These are phyloP conservation scores for Hydnum rufescens DNA, from an alignment of 768 basidiomycete genomes.

Conservation along the genomic window DNA sequence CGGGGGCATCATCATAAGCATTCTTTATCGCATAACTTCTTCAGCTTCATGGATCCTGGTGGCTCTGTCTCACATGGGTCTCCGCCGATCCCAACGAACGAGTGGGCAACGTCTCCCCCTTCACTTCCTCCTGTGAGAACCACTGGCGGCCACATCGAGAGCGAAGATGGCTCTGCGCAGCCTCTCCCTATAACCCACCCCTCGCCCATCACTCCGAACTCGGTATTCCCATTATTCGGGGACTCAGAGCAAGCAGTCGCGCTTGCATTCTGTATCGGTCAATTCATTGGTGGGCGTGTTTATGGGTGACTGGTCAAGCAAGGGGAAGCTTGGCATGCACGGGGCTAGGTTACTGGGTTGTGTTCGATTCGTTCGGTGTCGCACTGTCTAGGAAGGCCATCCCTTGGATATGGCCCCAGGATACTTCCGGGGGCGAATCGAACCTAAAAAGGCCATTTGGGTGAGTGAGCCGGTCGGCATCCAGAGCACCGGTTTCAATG, in stretches of 20 bases:
- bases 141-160: slow-evolving; percentile 2
- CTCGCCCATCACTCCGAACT: neutral
- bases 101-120: too few relatives aligned
- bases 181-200: neutral
- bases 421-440: slow-evolving; percentile 10
- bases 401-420: slow-evolving; percentile 25
- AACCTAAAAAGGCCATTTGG: slow-evolving; percentile 31
- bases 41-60: slow-evolving; percentile 82
- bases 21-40: slow-evolving; percentile 85
- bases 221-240: neutral
- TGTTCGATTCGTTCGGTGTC: slow-evolving; percentile 83
- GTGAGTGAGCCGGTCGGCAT: slow-evolving; percentile 28
- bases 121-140: too few relatives aligned
- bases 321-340: slow-evolving; percentile 73
- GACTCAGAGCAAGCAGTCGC: neutral
- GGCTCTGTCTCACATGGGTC: too few relatives aligned
- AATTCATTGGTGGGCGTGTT: slow-evolving; percentile 23
- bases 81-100: too few relatives aligned
- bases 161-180: neutral
- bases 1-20: slow-evolving; percentile 85
- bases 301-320: slow-evolving; percentile 85
- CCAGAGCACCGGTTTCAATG: slow-evolving; percentile 15
- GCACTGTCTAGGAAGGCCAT: slow-evolving; percentile 20
- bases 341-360: slow-evolving; percentile 88
- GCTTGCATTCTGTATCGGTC: slow-evolving; percentile 13